Evolutionary conservation across 495 filamentous ascomycete genomes (phyloP), one percentile per base, ranked within the genome.

Genomic region (Pseudomonodictys pantanalensis): DNA sequence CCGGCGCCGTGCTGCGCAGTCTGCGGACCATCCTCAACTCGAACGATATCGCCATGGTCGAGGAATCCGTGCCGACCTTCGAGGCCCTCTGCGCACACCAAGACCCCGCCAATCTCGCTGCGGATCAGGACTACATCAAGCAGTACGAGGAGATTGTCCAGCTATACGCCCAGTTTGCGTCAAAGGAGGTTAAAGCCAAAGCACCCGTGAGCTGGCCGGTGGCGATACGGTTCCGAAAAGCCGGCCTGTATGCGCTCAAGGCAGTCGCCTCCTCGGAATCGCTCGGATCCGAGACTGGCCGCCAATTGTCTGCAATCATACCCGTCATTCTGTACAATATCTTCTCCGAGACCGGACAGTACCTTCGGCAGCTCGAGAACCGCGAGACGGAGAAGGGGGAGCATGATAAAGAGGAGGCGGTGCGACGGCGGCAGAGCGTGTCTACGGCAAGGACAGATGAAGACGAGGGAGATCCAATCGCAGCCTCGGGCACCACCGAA

Each of bases 301-400:
- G 82, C 58, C 89, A 90, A 69, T 75, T 95, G 60, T 78, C 82
- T 51, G 77, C 89, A 49, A 81, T 91, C 43, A 79, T 95, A 35
- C 90, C 92, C 33, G 84, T 90, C 66, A 85, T 96, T 24, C 72
- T 97, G 42, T 83, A 90, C 65, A 95, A 95, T 62, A 73, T 97
- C 23, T 91, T 89, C 76, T 86, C 86, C 17, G 83, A 87, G 23
- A 82, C 86, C 59, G 87, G 86, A 41, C 79, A 84, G 41, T 80
- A 88, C 45, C 74, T 97, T 22, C 71, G 80, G 24, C 70, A 79
- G 4, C 69, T 96, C 51, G 79, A 83, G 53, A 73, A 78, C 8
- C 77, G 83, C 50, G 82, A 86, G 15, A 76, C 84, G 48, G 73
- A 81, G 56, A 78, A 81, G 52, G 88, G 92, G 47, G 84, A 86